Evolutionary conservation across 768 basidiomycete genomes (phyloP), one percentile per base, ranked within the genome.

Genomic region (Tricholoma flavovirens): DNA sequence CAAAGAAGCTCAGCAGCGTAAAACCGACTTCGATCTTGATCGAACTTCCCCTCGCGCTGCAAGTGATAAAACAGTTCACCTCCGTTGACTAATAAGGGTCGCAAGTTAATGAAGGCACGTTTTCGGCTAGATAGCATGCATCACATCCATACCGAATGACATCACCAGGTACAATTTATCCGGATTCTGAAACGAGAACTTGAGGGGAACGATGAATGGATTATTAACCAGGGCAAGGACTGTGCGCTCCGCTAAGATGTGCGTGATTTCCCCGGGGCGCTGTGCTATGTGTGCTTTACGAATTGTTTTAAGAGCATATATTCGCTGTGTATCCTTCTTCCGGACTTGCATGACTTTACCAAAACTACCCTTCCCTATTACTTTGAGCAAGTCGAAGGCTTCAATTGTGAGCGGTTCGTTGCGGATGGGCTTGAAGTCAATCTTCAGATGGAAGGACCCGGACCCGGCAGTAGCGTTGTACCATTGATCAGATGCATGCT

Each of bases 281-380:
- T 91, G 90, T 4, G 96, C 97, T 61, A 98, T 98, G 66, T 97
- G 93, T 3, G 96, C 96, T 72, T 99, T 99, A 53, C 95, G 84
- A 64, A 98, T 98, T 3, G 97, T 98, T 77, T 98, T 98, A 65
- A 99, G 78, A 2, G 96, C 96, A 74, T 99, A 99, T 66, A 99
- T 90, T 56, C 97, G 92, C 62, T 92, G 83, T 1, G 97, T 98
- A 72, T 99, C 94, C 75, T 97, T 95, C 76, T 99, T 99, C 53
- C 94, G 88, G 40, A 99, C 96, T 80, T 99, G 96, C 97, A 98
- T 98, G 35, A 96, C 95, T 73, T 99, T 99, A 14, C 97, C 96
- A 64, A 99, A 99, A 58, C 86, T 89, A 10, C 97, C 96, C 72
- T 98, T 98, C 17, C 96, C 95, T 57, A 99, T 96, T 45, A 99